Evolutionary conservation across 208 protist genomes (phyloP), one percentile per base, ranked within the genome.

Genomic region (Plasmodiophora brassicae): DNA sequence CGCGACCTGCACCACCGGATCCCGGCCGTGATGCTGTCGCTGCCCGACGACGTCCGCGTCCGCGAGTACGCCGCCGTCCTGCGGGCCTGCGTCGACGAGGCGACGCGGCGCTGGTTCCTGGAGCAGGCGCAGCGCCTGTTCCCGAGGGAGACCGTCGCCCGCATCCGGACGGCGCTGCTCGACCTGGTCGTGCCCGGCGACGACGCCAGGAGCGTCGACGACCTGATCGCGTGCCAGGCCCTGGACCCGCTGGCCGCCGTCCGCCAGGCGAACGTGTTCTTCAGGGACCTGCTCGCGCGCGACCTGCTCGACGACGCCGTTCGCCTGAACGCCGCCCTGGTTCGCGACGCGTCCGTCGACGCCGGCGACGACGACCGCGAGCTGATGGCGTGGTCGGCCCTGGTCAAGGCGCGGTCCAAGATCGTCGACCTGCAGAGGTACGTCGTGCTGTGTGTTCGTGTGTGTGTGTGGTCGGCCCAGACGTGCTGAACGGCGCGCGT

Each of bases 221-320:
- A 78, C 41, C 65, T 78, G 10, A 32, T 78, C 65, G n/a, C 14
- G 32, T 78, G 65, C n/a, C 65, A 78, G 41, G 5, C 14, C 41
- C n/a, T 78, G 65, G 14, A 78, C n/a, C 5, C n/a, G 14, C 5
- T 32, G 5, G 41, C 65, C 10, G 65, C 65, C 65, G 41, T 78
- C 65, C 65, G 41, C 41, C 65, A 78, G 65, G 65, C 65, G 32
- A 78, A 78, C n/a, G n/a, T 32, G 32, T 78, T 78, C n/a, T 78
- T 78, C 65, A n/a, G 65, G 32, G 14, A 78, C 10, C 41, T 78
- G 32, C 32, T 78, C 65, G 65, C 65, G 32, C 32, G 5, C 41
- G n/a, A 78, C n/a, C 65, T 44, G 65, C 41, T 78, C 65, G 65
- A 78, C n/a, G n/a, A 78, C 65, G 65, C 65, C 65, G 14, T 78